These are phyloP conservation scores for Gaeumannomyces tritici DNA, from an alignment of 2,329 filamentous ascomycete genomes.

Conservation along the genomic window DNA sequence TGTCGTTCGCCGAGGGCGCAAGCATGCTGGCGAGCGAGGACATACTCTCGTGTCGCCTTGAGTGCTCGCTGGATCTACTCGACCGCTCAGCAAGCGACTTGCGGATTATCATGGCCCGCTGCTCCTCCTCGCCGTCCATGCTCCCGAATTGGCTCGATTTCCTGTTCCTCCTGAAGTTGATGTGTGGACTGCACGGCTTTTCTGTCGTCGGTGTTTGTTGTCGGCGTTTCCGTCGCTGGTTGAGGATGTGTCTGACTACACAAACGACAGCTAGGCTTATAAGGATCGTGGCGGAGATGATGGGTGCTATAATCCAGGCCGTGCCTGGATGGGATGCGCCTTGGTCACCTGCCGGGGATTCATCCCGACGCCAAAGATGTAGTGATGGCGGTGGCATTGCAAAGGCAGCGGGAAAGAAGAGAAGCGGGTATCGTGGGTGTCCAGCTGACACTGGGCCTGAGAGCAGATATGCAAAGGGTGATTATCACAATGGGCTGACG, in stretches of 20 bases:
- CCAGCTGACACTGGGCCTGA: too few relatives aligned
- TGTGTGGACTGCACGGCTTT: constrained; percentile 15
- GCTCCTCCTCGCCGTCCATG: constrained; percentile 23
- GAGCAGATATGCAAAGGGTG: neutral
- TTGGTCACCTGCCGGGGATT: neutral
- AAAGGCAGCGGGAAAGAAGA: too few relatives aligned
- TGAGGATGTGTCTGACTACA: constrained; percentile 11
- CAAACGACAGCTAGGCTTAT: constrained; percentile 14
- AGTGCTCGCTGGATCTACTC: neutral
- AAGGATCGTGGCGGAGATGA: constrained; percentile 16
- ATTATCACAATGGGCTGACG: neutral
- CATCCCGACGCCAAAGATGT: neutral
- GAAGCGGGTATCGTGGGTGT: too few relatives aligned
- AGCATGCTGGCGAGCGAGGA: constrained; percentile 2
- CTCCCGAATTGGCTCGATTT: constrained; percentile 17
- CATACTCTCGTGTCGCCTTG: constrained; percentile 4
- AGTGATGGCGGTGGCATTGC: neutral
- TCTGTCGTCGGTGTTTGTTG: neutral
- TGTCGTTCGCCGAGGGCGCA: neutral
- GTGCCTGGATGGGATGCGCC: neutral
- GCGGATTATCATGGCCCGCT: constrained; percentile 29
- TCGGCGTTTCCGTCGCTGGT: constrained; percentile 10
- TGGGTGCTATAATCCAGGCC: neutral
- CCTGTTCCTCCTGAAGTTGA: constrained; percentile 12
- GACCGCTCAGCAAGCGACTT: constrained; percentile 28